Conservation (phyloP, 768 basidiomycete genomes). For the Lentinus tigrinus region DNA sequence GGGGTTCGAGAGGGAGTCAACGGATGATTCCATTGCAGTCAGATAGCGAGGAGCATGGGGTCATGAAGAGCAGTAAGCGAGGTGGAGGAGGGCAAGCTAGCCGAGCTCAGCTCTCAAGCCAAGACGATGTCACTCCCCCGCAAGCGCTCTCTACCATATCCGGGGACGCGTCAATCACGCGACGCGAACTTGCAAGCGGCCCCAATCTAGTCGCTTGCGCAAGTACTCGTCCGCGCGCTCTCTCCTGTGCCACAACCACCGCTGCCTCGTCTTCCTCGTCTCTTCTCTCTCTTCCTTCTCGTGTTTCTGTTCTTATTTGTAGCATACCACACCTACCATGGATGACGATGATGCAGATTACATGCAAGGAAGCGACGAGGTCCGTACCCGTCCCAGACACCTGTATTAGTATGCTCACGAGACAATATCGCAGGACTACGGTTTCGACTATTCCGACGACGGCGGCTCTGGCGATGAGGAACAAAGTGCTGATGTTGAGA, state of each 20-base stretch:
- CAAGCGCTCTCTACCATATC: conserved; percentile 3
- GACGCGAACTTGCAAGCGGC: not conserved
- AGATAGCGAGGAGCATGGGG: not conserved
- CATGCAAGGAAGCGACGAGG: conserved; percentile 88
- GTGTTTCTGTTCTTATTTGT: not conserved
- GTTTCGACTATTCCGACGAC: conserved; percentile 93
- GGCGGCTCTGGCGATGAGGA: conserved; percentile 81
- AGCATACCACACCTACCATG: conserved; percentile 42
- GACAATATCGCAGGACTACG: conserved; percentile 69
- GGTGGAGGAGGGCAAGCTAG: not conserved
- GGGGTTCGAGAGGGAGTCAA: conserved; percentile 22
- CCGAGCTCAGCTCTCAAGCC: conserved; percentile 2
- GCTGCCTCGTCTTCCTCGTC: not conserved
- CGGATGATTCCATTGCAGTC: conserved; percentile 34
- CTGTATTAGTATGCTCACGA: conserved; percentile 12
- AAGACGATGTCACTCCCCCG: conserved; percentile 5
- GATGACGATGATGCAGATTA: conserved; percentile 95
- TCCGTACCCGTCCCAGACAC: conserved; percentile 28
- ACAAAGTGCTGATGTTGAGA: conserved; percentile 88
- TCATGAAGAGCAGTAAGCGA: conserved; percentile 1
- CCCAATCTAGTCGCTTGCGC: not conserved
- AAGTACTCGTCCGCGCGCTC: not conserved
- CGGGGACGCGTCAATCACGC: conserved; percentile 19
- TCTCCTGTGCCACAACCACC: not conserved
- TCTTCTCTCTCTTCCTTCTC: not conserved